Percentiles rank a stretch among this genome's conserved stretches.
phyloP scores from a whole-genome alignment of 106 monocot genomes.

The Dendrobium chrysotoxum region DNA sequence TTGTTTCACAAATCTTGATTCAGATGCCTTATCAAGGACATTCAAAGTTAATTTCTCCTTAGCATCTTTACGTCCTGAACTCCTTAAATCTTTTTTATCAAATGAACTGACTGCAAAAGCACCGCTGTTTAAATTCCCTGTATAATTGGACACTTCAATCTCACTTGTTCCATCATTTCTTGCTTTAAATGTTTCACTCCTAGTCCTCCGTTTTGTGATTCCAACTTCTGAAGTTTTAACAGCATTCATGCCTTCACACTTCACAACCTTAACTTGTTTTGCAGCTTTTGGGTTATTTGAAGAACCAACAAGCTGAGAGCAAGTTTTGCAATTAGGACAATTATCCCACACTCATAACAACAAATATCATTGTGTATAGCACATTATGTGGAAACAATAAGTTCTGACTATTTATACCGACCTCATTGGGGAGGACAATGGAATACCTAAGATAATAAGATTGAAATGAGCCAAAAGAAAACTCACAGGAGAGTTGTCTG shows the following conservation, averaged over 20 bases:
- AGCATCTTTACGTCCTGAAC: not conserved
- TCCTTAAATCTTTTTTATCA: not conserved
- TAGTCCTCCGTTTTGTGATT: not conserved
- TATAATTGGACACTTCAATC: not conserved
- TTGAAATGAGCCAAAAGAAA: not conserved
- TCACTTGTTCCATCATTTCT: conserved; percentile 2
- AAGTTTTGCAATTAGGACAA: not conserved
- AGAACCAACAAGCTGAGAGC: conserved; percentile 5
- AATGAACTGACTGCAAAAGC: not conserved
- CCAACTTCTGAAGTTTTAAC: not conserved
- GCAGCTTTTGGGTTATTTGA: conserved; percentile 7
- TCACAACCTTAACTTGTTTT: not conserved
- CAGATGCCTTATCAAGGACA: not conserved
- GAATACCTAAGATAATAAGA: not conserved
- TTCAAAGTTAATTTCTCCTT: not conserved
- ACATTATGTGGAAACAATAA: no score
- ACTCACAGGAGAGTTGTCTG: conserved; percentile 6
- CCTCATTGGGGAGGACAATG: not conserved
- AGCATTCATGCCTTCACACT: no score
- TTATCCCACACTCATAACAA: not conserved
- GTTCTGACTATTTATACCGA: not conserved
- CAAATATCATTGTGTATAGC: not conserved
- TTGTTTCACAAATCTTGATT: not conserved
- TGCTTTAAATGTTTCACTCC: conserved; percentile 7
- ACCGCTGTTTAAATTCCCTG: not conserved